Conservation (phyloP, 345 rosid species). For the Eucalyptus curtisii region DNA sequence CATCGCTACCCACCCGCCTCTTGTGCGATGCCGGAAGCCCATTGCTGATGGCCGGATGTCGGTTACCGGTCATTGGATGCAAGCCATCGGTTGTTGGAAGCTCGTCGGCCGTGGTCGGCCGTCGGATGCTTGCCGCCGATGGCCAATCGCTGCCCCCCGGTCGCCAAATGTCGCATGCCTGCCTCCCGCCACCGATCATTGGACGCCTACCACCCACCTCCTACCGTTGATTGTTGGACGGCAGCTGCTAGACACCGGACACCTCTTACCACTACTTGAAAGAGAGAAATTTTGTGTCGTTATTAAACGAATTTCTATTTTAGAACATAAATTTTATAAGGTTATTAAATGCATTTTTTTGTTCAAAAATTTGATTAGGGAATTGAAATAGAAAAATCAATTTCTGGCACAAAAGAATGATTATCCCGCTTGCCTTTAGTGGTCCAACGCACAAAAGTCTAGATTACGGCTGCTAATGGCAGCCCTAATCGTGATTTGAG, state of each 20-base stretch:
- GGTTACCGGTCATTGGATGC: accelerated
- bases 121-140: accelerated
- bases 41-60: accelerated
- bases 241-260: accelerated
- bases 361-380: accelerated
- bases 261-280: accelerated
- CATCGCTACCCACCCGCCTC: accelerated
- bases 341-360: accelerated
- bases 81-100: too few species aligned
- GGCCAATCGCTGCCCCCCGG: too few species aligned
- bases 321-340: too few species aligned
- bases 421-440: accelerated
- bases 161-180: accelerated
- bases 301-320: too few species aligned
- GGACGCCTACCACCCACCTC: accelerated
- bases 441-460: too few species aligned
- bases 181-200: accelerated
- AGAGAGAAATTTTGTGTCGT: too few species aligned
- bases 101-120: accelerated
- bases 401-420: accelerated
- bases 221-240: accelerated
- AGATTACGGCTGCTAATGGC: accelerated
- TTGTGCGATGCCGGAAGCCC: accelerated
- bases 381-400: too few species aligned
- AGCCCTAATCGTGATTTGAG: neutral